These are phyloP conservation scores for Candida berthetii DNA, from an alignment of 805 yeast genomes.

Conservation along the genomic window DNA sequence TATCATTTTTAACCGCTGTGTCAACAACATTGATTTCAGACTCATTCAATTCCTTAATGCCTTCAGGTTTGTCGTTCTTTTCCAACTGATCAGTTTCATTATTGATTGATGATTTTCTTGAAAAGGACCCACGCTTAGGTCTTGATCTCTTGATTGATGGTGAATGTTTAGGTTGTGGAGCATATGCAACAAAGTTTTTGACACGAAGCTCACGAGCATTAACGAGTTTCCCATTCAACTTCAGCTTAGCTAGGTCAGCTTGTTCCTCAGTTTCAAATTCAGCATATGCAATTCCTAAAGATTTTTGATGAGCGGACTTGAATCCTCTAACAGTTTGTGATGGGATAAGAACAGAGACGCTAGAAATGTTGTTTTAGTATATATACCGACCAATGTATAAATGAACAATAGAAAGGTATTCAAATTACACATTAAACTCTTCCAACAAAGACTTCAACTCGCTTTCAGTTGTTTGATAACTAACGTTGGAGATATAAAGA, in stretches of 20 bases:
- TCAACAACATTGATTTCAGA: neutral
- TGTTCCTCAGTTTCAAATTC: conserved; percentile 63
- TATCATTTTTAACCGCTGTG: neutral
- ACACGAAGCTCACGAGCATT: conserved; percentile 33
- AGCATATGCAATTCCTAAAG: conserved; percentile 74
- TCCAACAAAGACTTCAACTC: conserved; percentile 40
- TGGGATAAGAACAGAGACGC: conserved; percentile 41
- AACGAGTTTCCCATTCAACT: conserved; percentile 56
- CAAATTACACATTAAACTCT: conserved; percentile 29
- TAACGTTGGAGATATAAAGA: conserved; percentile 49
- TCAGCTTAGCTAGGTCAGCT: conserved; percentile 59
- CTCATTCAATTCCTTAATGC: neutral
- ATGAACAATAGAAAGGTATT: neutral
- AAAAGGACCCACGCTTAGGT: conserved; percentile 6
- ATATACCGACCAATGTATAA: too few species aligned
- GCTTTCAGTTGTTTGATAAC: conserved; percentile 44
- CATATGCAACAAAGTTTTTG: conserved; percentile 36
- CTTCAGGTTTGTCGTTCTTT: neutral
- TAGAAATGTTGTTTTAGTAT: too few species aligned
- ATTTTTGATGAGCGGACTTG: conserved; percentile 31
- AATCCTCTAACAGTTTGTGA: conserved; percentile 44
- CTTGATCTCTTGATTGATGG: conserved; percentile 6
- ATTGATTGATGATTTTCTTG: neutral
- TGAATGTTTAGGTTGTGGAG: conserved; percentile 18
- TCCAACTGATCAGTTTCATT: neutral